A percentile compares a stretch with the other conserved stretches of the same genome.
Evolutionary conservation across 768 basidiomycete species (phyloP).

Genomic region (Aureoboletus auriporus): DNA sequence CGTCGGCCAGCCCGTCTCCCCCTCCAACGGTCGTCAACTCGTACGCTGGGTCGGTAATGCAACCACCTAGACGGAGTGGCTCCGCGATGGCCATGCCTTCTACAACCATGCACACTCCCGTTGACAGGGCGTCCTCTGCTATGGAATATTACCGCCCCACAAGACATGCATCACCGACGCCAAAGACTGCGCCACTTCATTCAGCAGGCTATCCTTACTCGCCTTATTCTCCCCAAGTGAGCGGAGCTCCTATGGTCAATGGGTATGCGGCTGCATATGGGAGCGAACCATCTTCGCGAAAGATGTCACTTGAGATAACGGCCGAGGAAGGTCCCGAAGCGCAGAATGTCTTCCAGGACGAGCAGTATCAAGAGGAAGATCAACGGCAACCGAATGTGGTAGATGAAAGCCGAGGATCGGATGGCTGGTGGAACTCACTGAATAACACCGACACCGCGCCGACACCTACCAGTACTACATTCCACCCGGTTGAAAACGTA

Average conservation of each 20-base stretch:
- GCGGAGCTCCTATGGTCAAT: slow-evolving; percentile 30
- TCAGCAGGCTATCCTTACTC: slow-evolving; percentile 28
- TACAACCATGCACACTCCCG: slow-evolving; percentile 43
- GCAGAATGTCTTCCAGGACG: neutral
- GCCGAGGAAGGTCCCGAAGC: slow-evolving; percentile 22
- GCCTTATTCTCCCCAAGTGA: slow-evolving; percentile 26
- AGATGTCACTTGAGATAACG: slow-evolving; percentile 30
- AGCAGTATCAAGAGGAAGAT: slow-evolving; percentile 9
- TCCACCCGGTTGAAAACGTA: slow-evolving; percentile 50
- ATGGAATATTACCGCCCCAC: slow-evolving; percentile 61
- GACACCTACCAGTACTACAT: slow-evolving; percentile 71
- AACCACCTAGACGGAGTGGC: slow-evolving; percentile 56
- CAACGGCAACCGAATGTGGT: slow-evolving; percentile 8
- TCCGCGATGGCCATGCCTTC: slow-evolving; percentile 64
- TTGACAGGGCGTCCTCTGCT: slow-evolving; percentile 75
- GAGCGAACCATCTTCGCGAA: slow-evolving; percentile 26
- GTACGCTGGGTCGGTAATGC: slow-evolving; percentile 27
- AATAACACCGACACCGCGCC: slow-evolving; percentile 34
- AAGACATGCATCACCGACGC: slow-evolving; percentile 50
- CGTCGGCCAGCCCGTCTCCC: slow-evolving; percentile 75
- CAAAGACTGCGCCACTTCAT: slow-evolving; percentile 51
- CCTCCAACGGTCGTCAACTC: slow-evolving; percentile 50
- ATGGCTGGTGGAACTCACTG: slow-evolving; percentile 62
- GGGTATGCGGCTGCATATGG: slow-evolving; percentile 35
- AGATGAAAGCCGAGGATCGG: slow-evolving; percentile 33